Evolutionary conservation across 140 eudicot genomes (phyloP).

Genomic region (Cichorium intybus): DNA sequence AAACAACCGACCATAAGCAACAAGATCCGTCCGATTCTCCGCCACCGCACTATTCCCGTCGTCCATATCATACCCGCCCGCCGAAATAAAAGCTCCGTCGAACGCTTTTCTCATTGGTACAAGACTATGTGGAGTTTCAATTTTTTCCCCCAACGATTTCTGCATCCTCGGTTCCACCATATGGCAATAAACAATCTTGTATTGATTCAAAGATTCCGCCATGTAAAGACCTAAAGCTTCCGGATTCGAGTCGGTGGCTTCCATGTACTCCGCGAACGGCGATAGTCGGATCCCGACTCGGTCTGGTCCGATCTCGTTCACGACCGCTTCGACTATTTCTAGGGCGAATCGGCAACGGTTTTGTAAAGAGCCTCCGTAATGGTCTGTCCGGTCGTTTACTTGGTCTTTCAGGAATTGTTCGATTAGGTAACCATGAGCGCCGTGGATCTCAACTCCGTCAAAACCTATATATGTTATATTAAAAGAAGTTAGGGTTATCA

Average conservation of each 20-base stretch:
- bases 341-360: conserved; percentile 34
- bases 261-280: conserved; percentile 15
- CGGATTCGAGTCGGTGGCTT: conserved; percentile 22
- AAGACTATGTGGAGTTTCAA: not conserved
- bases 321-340: conserved; percentile 22
- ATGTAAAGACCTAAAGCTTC: conserved; percentile 22
- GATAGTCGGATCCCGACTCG: conserved; percentile 28
- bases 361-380: conserved; percentile 28
- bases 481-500: not conserved
- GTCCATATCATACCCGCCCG: conserved; percentile 14
- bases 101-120: conserved; percentile 16
- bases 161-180: conserved; percentile 13
- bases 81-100: conserved; percentile 9
- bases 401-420: conserved; percentile 32
- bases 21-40: conserved; percentile 20
- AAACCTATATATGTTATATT: conserved; percentile 15
- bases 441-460: conserved; percentile 42
- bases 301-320: conserved; percentile 22
- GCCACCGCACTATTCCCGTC: conserved; percentile 20
- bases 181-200: conserved; percentile 17
- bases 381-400: conserved; percentile 25
- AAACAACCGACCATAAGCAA: conserved; percentile 30
- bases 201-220: conserved; percentile 8
- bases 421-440: conserved; percentile 29
- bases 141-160: not conserved